These are phyloP conservation scores for Licmophora abbreviata DNA, from an alignment of 108 stramenopile genomes.

Conservation along the genomic window DNA sequence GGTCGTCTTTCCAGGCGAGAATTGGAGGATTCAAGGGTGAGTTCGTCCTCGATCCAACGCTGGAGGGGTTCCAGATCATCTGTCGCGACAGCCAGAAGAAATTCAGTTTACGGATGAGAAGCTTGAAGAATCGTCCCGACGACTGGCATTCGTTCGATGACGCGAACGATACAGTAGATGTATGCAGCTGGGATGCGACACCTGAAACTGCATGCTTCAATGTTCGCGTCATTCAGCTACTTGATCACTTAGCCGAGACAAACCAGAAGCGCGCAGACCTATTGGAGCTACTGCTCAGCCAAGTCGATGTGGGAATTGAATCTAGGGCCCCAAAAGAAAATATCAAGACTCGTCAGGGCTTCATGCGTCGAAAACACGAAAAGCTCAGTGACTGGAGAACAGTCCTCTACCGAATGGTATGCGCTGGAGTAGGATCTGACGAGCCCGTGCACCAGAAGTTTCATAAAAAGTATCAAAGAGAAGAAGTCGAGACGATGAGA, in stretches of 20 bases:
- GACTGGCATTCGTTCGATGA: neutral
- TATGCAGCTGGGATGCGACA: slow-evolving; percentile 18
- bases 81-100: slow-evolving; percentile 22
- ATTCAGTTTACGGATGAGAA: slow-evolving; percentile 12
- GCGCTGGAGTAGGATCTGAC: slow-evolving; percentile 3
- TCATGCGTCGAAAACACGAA: neutral
- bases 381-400: neutral
- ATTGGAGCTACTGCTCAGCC: slow-evolving; percentile 2
- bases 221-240: slow-evolving; percentile 6
- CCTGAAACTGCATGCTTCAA: slow-evolving; percentile 7
- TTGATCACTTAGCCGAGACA: slow-evolving; percentile 14
- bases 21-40: slow-evolving; percentile 32
- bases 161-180: slow-evolving; percentile 21
- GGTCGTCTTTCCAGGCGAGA: slow-evolving; percentile 24
- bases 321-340: too few relatives aligned
- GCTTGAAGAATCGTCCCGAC: neutral
- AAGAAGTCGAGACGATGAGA: slow-evolving; percentile 5
- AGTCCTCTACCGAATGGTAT: slow-evolving; percentile 13
- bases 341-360: neutral
- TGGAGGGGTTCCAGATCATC: slow-evolving; percentile 15
- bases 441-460: slow-evolving; percentile 11
- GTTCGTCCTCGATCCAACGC: slow-evolving; percentile 20
- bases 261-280: slow-evolving; percentile 6
- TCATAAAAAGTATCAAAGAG: slow-evolving; percentile 6
- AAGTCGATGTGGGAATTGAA: too few relatives aligned